Evolutionary conservation across 2,329 filamentous ascomycete genomes (phyloP), one percentile per base, ranked within the genome.

Genomic region (Diaporthe ilicicola): DNA sequence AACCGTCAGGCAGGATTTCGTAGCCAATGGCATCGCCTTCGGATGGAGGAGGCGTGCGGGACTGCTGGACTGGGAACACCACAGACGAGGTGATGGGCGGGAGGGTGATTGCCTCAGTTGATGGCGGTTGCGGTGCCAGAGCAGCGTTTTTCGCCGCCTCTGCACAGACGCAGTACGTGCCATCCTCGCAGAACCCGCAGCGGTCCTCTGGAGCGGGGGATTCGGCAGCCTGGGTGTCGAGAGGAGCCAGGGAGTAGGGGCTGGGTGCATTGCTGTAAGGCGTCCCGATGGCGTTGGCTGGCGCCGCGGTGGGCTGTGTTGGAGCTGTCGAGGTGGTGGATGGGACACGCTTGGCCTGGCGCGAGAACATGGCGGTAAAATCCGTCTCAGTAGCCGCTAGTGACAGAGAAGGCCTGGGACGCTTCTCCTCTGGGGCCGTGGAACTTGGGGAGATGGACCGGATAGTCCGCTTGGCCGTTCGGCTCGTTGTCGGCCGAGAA

Each of bases 151-250:
- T 75, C 12, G 78, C 80, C 7, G 73, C 69, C 48, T 95, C 93
- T 29, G 93, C 93, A 80, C 93, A 96, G 74, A 94, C 90, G 77
- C 93, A 96, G 76, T 93, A 93, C 0, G 92, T 94, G 5, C 92
- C 93, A 72, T 95, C 92, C 73, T 91, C 89, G 81, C 93, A 96
- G 82, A 96, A 96, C 8, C 93, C 93, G 79, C 93, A 96, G 24
- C 89, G 88, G 76, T 95, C 93, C 73, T 89, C 87, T 6, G 87
- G 73, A 27, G 70, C 68, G n/a, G 71, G 71, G 10, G 71, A 73
- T 19, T 70, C 71, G 7, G 61, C 69, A 4, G 54, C 48, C 12
- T 70, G 70, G 39, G 50, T 27, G 15, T 72, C 70, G 8, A 67
- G 51, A 4, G 67, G 70, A 4, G 70, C 67, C 37, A 72, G 54